A percentile compares a stretch with the other conserved stretches of the same genome.
Evolutionary conservation across 2,329 filamentous ascomycete genomes (phyloP).

Genomic region (Pseudopithomyces chartarum): DNA sequence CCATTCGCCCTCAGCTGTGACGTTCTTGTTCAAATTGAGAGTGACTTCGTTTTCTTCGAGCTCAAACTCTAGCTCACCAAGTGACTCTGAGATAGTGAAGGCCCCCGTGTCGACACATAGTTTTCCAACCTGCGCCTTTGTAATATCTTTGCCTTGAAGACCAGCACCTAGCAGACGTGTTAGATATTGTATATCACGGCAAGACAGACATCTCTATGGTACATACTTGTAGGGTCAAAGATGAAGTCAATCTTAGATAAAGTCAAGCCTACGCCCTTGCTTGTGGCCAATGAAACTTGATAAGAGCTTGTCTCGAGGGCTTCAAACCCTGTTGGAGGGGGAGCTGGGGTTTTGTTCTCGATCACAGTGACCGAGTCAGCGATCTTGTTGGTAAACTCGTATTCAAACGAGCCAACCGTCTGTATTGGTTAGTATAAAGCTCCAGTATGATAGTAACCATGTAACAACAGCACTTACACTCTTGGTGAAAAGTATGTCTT

Average conservation of each 20-base stretch:
- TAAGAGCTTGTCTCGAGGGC: slow-evolving; percentile 25
- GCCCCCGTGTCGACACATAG: slow-evolving; percentile 23
- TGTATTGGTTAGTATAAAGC: slow-evolving; percentile 3
- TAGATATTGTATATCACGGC: background rate
- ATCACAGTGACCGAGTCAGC: slow-evolving; percentile 26
- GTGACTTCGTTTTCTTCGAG: slow-evolving; percentile 29
- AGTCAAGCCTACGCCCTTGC: slow-evolving; percentile 26
- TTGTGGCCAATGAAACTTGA: slow-evolving; percentile 20
- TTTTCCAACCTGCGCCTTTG: slow-evolving; percentile 22
- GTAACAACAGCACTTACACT: slow-evolving; percentile 10
- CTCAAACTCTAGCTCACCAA: slow-evolving; percentile 29
- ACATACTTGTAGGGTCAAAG: slow-evolving; percentile 24
- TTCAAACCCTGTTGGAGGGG: slow-evolving; percentile 24
- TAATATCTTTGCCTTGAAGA: slow-evolving; percentile 24
- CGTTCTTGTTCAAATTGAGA: slow-evolving; percentile 28
- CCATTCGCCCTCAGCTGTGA: slow-evolving; percentile 29
- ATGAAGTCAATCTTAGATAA: slow-evolving; percentile 31
- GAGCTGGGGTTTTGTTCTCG: slow-evolving; percentile 21
- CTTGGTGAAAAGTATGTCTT: slow-evolving; percentile 27
- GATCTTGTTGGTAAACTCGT: slow-evolving; percentile 21
- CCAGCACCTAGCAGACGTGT: slow-evolving; percentile 12
- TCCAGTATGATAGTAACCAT: background rate
- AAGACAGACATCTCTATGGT: background rate
- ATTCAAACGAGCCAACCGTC: slow-evolving; percentile 28
- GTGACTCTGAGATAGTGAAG: slow-evolving; percentile 22